Conservation (phyloP, 2,329 filamentous ascomycete species). For the Cladophialophora exuberans region DNA sequence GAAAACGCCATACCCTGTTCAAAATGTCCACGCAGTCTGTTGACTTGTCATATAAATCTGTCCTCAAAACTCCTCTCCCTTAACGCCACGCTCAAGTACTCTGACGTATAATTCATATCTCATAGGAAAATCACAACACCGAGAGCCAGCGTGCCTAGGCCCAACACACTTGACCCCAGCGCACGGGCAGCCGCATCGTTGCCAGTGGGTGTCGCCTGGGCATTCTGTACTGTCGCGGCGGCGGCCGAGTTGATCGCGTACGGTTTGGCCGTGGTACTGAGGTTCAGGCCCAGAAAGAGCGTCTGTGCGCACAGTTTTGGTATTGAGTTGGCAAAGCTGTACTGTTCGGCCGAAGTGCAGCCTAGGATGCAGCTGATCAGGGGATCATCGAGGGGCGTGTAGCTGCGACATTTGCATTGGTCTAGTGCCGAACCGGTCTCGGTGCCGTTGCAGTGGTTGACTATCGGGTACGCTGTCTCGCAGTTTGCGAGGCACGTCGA, state of each 20-base stretch:
- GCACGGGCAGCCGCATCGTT: background rate
- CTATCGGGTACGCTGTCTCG: slow-evolving; percentile 6
- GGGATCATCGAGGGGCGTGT: slow-evolving; percentile 12
- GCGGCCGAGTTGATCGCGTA: slow-evolving; percentile 1
- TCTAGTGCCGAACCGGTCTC: slow-evolving; percentile 24
- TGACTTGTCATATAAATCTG: too few species aligned
- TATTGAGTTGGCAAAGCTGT: slow-evolving; percentile 13
- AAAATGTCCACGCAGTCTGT: too few species aligned
- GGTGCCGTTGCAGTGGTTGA: slow-evolving; percentile 21
- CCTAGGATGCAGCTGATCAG: slow-evolving; percentile 18
- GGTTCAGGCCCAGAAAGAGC: slow-evolving; percentile 19
- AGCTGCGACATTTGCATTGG: slow-evolving; percentile 19
- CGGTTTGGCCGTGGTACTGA: slow-evolving; percentile 4
- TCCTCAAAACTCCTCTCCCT: too few species aligned
- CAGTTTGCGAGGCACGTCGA: slow-evolving; percentile 14
- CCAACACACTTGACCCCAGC: background rate
- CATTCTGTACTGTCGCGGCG: background rate
- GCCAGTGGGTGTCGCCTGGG: background rate
- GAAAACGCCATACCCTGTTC: too few species aligned
- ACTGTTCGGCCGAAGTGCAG: slow-evolving; percentile 18
- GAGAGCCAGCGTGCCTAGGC: too few species aligned
- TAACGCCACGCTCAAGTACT: too few species aligned
- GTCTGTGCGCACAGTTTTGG: slow-evolving; percentile 17
- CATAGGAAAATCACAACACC: too few species aligned
- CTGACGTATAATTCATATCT: too few species aligned